phyloP scores from a whole-genome alignment of 2,329 filamentous ascomycete species.

The Aureobasidium zeae region DNA sequence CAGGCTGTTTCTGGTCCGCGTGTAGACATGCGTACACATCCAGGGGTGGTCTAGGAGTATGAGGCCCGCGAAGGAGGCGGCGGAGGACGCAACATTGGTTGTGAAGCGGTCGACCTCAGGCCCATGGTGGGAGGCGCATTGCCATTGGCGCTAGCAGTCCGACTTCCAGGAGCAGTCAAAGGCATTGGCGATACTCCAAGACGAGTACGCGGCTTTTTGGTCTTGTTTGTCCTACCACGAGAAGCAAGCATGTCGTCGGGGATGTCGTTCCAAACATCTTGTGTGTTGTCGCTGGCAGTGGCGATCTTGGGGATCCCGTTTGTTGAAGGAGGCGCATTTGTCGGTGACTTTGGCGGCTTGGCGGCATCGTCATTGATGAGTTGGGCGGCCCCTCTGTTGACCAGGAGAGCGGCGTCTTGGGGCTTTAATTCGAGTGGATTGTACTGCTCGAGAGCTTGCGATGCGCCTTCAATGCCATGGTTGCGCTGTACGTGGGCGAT shows the following conservation, averaged over 20 bases:
- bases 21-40: too few species aligned
- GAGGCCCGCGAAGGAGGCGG: conserved; percentile 2
- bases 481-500: conserved; percentile 68
- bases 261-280: conserved; percentile 18
- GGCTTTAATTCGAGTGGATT: conserved; percentile 82
- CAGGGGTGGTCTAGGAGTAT: too few species aligned
- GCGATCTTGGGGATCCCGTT: conserved; percentile 20
- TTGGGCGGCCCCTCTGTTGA: conserved; percentile 66
- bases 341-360: conserved; percentile 28
- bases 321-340: conserved; percentile 23
- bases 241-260: conserved; percentile 18
- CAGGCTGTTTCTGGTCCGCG: too few species aligned
- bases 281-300: conserved; percentile 13
- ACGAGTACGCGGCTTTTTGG: conserved; percentile 2
- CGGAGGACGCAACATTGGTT: conserved; percentile 2
- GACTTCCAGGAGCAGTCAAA: conserved; percentile 14
- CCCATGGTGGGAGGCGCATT: not conserved
- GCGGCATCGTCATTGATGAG: conserved; percentile 76
- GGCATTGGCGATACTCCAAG: conserved; percentile 4
- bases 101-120: conserved; percentile 1
- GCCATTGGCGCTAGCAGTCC: conserved; percentile 3
- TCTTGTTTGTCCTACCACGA: conserved; percentile 5
- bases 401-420: conserved; percentile 75
- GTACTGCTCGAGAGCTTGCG: conserved; percentile 90
- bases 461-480: conserved; percentile 78